Conservation (phyloP, 2,329 filamentous ascomycete species). For the Phaeosphaeriaceae sp. region DNA sequence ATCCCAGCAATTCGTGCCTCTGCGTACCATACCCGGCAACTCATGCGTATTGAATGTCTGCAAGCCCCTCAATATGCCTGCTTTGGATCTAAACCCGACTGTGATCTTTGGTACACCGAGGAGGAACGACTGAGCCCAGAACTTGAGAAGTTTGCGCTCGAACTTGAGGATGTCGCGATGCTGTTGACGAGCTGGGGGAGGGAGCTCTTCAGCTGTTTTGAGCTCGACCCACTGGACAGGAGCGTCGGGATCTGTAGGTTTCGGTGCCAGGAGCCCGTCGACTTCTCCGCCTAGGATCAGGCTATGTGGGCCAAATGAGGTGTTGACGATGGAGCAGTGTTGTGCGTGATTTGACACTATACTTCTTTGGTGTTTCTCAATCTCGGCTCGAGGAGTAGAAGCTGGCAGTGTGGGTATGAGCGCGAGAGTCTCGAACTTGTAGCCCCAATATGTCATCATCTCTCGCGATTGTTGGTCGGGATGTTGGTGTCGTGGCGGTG, state of each 20-base stretch:
- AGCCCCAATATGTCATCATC: conserved; percentile 94
- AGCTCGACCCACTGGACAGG: conserved; percentile 91
- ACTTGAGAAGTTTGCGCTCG: conserved; percentile 90
- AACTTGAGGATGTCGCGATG: conserved; percentile 76
- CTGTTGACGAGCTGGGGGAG: conserved; percentile 51
- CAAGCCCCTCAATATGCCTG: conserved; percentile 74
- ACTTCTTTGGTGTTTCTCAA: conserved; percentile 75
- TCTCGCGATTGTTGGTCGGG: conserved; percentile 70
- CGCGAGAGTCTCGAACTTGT: conserved; percentile 92
- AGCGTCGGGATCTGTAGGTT: conserved; percentile 18
- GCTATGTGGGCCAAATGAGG: conserved; percentile 77
- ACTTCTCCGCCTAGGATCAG: conserved; percentile 92
- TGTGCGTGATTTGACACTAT: conserved; percentile 89
- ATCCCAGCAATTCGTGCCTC: conserved; percentile 78
- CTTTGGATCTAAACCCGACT: conserved; percentile 80
- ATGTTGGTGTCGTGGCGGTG: conserved; percentile 44
- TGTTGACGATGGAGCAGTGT: conserved; percentile 93
- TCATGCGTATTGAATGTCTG: conserved; percentile 81
- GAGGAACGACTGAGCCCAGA: conserved; percentile 96
- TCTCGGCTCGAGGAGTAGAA: conserved; percentile 75
- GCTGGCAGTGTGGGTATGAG: conserved; percentile 82
- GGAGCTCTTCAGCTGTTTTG: conserved; percentile 82
- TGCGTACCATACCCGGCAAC: conserved; percentile 78
- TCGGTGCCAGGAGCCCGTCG: conserved; percentile 67
- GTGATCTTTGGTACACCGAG: conserved; percentile 91